Evolutionary conservation across 2,329 filamentous ascomycete species (phyloP), one percentile per base, ranked within the genome.

Genomic region (Botrytis fabae): DNA sequence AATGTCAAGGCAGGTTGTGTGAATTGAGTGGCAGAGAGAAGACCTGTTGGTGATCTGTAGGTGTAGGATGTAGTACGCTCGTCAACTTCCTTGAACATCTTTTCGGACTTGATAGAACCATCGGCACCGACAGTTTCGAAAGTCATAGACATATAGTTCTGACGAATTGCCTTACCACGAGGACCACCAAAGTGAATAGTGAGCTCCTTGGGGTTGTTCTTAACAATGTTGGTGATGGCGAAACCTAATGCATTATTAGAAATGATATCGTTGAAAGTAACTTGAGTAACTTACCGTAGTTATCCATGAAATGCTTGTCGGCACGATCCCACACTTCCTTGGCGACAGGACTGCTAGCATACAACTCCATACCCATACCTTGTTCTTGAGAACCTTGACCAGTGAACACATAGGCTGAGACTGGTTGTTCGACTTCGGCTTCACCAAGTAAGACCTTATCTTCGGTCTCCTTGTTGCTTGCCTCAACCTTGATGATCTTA

Each of bases 141-240:
- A 65, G 95, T 98, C 96, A 99, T 99, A 74, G 95, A 91, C 92
- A 98, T 98, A 87, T 99, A 99, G 85, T 99, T 99, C 81, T 97
- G 92, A 76, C 96, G 94, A 79, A 99, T 99, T 69, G 94, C 94
- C 85, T 98, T 99, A 81, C 96, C 96, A 74, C 94, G 93, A 75
- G 96, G 94, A 66, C 96, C 96, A 85, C 97, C 96, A 81, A 99
- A 99, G 86, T 99, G 93, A 77, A 99, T 93, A 8, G 97, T 99
- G 72, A 99, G 91, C 85, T 98, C 96, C 87, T 98, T 98, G 76
- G 96, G 96, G 85, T 99, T 99, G 87, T 98, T 99, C 88, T 94
- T 97, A 83, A 99, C 96, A 80, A 99, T 99, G 84, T 98, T 95
- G 81, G 95, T 97, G 80, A 99, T 99, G 9, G 95, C 95, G 81